phyloP scores from a whole-genome alignment of 805 yeast genomes.

The Yarrowia phangngaensis region DNA sequence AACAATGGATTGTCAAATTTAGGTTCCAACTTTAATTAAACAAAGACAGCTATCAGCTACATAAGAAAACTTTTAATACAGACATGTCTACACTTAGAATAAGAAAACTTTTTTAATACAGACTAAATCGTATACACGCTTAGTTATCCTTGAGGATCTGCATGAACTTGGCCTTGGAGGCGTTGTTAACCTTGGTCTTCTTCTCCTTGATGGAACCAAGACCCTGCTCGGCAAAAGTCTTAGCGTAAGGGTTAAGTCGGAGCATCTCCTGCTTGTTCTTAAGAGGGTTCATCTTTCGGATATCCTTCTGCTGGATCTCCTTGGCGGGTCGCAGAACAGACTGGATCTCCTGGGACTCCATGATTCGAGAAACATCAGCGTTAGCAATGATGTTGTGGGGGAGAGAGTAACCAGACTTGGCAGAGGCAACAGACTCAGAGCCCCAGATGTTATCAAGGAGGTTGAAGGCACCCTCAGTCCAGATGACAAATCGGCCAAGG shows the following conservation, averaged over 20 bases:
- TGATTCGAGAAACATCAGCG: slow-evolving; percentile 94
- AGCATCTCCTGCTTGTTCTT: slow-evolving; percentile 98
- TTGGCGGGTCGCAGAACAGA: slow-evolving; percentile 96
- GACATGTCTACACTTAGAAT: too few relatives aligned
- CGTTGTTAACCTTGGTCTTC: slow-evolving; percentile 46
- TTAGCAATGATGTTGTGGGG: slow-evolving; percentile 93
- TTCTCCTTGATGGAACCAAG: slow-evolving; percentile 78
- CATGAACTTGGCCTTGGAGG: slow-evolving; percentile 32
- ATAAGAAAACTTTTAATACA: too few relatives aligned
- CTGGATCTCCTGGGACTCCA: slow-evolving; percentile 99
- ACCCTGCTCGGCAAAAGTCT: slow-evolving; percentile 90
- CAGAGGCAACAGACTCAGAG: slow-evolving; percentile 74
- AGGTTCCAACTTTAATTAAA: too few relatives aligned
- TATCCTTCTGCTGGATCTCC: slow-evolving; percentile 89
- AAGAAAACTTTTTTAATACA: too few relatives aligned
- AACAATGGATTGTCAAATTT: too few relatives aligned
- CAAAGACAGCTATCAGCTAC: too few relatives aligned
- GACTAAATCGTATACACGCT: too few relatives aligned
- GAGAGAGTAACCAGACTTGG: slow-evolving; percentile 82
- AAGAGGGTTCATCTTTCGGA: slow-evolving; percentile 97
- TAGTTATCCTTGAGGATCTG: slow-evolving; percentile 26
- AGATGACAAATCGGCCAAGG: slow-evolving; percentile 98
- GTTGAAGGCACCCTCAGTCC: slow-evolving; percentile 99
- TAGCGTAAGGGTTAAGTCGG: slow-evolving; percentile 99
- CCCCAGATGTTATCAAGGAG: slow-evolving; percentile 97